phyloP scores from a whole-genome alignment of 345 rosid genomes.

The Linum lewisii region DNA sequence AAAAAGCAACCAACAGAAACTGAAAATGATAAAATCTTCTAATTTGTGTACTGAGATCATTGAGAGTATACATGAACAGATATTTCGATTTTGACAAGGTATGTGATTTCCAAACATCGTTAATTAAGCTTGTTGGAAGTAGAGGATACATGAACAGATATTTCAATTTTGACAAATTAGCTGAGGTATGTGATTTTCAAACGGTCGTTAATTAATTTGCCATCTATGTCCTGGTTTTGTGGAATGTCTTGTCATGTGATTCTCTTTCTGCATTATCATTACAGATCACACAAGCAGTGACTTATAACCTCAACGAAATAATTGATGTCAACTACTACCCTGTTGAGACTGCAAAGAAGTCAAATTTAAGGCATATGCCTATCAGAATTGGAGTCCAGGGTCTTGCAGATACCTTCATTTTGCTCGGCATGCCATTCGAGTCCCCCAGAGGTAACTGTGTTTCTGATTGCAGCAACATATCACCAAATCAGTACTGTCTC shows the following conservation, averaged over 20 bases:
- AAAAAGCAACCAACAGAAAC: slow-evolving; percentile 90
- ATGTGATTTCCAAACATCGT: slow-evolving; percentile 48
- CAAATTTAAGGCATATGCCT: slow-evolving; percentile 79
- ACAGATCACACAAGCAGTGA: slow-evolving; percentile 60
- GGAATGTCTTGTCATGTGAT: background rate
- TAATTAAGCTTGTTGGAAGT: slow-evolving; percentile 79
- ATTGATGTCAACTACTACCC: slow-evolving; percentile 89
- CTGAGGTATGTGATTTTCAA: slow-evolving; percentile 47
- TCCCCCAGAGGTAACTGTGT: slow-evolving; percentile 60
- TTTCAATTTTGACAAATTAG: slow-evolving; percentile 83
- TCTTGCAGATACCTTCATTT: slow-evolving; percentile 85
- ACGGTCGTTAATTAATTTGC: background rate
- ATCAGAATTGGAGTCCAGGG: slow-evolving; percentile 95
- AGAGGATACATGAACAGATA: slow-evolving; percentile 59
- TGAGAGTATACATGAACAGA: slow-evolving; percentile 76
- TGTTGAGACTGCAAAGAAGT: slow-evolving; percentile 74
- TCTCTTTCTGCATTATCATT: background rate
- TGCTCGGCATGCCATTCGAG: slow-evolving; percentile 88
- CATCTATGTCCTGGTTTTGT: background rate
- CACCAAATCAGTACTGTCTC: background rate
- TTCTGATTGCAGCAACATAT: background rate
- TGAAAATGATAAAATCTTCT: slow-evolving; percentile 88
- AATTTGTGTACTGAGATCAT: slow-evolving; percentile 89
- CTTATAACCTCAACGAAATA: slow-evolving; percentile 72
- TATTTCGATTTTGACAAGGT: slow-evolving; percentile 93